Percentiles rank a stretch among this genome's conserved stretches.
Evolutionary conservation across 2,329 filamentous ascomycete genomes (phyloP).

Genomic region (Fusarium sarcochroum): DNA sequence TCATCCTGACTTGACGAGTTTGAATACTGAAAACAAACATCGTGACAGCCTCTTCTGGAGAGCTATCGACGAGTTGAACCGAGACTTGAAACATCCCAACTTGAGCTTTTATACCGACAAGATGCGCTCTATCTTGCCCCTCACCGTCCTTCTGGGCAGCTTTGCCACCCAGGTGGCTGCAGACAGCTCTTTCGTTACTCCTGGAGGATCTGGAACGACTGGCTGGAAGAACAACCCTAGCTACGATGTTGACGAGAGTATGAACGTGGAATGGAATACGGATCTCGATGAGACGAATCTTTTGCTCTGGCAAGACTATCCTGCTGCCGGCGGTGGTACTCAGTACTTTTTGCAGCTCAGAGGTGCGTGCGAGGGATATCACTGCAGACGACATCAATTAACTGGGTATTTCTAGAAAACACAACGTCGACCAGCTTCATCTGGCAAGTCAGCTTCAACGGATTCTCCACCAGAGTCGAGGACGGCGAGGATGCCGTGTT

Average conservation of each 20-base stretch:
- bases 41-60: conserved; percentile 1
- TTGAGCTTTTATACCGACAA: background rate
- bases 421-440: conserved; percentile 39
- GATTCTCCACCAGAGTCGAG: conserved; percentile 18
- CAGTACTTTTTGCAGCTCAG: conserved; percentile 14
- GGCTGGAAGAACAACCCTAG: conserved; percentile 45
- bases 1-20: background rate
- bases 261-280: conserved; percentile 46
- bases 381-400: background rate
- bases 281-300: conserved; percentile 37
- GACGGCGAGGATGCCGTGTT: conserved; percentile 36
- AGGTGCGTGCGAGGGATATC: background rate
- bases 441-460: conserved; percentile 38
- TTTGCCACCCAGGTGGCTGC: conserved; percentile 12
- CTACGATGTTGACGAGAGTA: conserved; percentile 40
- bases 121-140: conserved; percentile 25
- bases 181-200: conserved; percentile 30
- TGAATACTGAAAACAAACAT: background rate
- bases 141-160: conserved; percentile 18
- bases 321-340: conserved; percentile 16
- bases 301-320: conserved; percentile 45
- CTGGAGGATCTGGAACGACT: conserved; percentile 33
- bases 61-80: background rate
- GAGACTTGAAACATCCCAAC: background rate
- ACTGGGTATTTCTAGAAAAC: conserved; percentile 31